Evolutionary conservation across 2,329 filamentous ascomycete species (phyloP).

Genomic region (Colletotrichum australisinense): DNA sequence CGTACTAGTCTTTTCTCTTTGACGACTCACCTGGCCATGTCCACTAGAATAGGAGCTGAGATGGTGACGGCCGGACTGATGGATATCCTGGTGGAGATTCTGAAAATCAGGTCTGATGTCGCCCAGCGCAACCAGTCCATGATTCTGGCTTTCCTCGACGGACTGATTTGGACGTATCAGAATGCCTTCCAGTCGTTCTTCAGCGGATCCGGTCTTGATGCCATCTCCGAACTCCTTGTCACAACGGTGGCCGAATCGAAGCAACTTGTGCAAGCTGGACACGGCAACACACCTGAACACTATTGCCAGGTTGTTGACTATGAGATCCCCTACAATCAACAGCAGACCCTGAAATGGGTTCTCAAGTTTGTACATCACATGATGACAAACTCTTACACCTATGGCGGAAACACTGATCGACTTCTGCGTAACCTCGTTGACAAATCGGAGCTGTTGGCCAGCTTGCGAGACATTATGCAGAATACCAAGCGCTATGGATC

Average conservation of each 20-base stretch:
- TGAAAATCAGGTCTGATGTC: conserved; percentile 83
- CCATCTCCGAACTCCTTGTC: conserved; percentile 88
- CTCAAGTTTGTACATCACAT: conserved; percentile 97
- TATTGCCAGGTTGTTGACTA: conserved; percentile 92
- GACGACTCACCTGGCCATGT: conserved; percentile 81
- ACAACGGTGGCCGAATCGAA: conserved; percentile 80
- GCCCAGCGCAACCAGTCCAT: conserved; percentile 87
- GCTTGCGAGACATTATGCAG: conserved; percentile 83
- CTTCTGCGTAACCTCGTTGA: conserved; percentile 94
- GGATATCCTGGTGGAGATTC: conserved; percentile 88
- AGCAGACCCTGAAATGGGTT: conserved; percentile 92
- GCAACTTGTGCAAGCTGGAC: conserved; percentile 72
- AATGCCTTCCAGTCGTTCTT: conserved; percentile 88
- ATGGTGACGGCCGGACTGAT: conserved; percentile 91
- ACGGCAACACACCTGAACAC: conserved; percentile 74
- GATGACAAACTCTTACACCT: conserved; percentile 80
- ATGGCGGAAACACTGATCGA: conserved; percentile 86
- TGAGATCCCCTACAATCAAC: conserved; percentile 90
- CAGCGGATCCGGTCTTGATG: conserved; percentile 84
- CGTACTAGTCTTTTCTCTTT: conserved; percentile 90
- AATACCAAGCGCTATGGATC: conserved; percentile 86
- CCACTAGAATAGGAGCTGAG: conserved; percentile 80
- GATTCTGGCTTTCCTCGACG: conserved; percentile 89
- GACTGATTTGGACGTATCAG: conserved; percentile 84
- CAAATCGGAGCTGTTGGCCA: conserved; percentile 84